Evolutionary conservation across 2,329 filamentous ascomycete genomes (phyloP).

Genomic region (Colletotrichum destructivum): DNA sequence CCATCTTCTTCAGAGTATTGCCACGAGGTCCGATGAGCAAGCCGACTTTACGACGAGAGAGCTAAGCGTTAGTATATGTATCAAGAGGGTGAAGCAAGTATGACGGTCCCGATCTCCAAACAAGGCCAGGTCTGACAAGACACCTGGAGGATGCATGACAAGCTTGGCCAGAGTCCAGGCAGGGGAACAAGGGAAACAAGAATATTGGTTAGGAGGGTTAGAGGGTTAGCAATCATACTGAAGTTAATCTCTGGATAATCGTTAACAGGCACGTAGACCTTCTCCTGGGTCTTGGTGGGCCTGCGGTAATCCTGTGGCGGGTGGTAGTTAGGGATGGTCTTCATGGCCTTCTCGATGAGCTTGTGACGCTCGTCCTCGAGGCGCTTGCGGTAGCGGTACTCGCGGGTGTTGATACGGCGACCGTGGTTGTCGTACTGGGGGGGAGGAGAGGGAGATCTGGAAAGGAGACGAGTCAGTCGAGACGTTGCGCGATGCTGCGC

Average conservation of each 20-base stretch:
- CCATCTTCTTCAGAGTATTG: constrained; percentile 99
- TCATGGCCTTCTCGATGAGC: constrained; percentile 98
- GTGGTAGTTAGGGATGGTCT: constrained; percentile 99
- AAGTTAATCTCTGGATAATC: constrained; percentile 99
- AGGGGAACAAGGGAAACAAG: constrained; percentile 47
- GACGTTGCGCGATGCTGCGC: constrained; percentile 1
- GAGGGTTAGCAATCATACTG: constrained; percentile 99
- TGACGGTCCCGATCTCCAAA: constrained; percentile 51
- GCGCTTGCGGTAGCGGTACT: constrained; percentile 97
- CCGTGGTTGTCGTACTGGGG: constrained; percentile 99
- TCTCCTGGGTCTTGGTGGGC: constrained; percentile 99
- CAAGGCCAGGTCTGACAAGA: constrained; percentile 46
- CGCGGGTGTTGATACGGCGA: constrained; percentile 98
- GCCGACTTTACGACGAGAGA: constrained; percentile 91
- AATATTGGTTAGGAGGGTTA: constrained; percentile 80
- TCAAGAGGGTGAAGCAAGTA: constrained; percentile 55
- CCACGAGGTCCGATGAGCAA: constrained; percentile 99
- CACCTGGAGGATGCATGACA: constrained; percentile 52
- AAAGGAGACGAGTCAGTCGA: constrained; percentile 38
- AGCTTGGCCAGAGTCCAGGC: constrained; percentile 63
- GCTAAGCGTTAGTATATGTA: constrained; percentile 90
- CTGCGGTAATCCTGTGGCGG: constrained; percentile 98
- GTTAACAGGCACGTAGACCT: constrained; percentile 99
- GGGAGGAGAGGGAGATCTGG: constrained; percentile 92
- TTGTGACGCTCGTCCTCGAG: constrained; percentile 99